These are phyloP conservation scores for Neopestalotiopsis sp. DNA, from an alignment of 2,329 filamentous ascomycete genomes.

Conservation along the genomic window DNA sequence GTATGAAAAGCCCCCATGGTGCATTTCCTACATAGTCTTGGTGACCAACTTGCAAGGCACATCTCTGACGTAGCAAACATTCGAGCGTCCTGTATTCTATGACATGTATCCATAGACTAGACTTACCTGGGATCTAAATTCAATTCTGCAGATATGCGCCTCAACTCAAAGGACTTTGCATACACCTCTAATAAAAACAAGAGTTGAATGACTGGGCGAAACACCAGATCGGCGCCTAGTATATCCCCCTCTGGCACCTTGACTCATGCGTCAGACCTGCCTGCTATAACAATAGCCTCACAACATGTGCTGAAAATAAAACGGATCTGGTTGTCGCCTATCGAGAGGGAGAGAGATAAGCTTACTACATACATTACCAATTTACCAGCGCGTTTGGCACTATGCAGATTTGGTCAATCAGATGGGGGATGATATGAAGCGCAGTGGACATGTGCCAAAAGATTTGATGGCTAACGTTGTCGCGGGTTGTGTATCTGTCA, in stretches of 20 bases:
- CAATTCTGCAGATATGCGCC: not conserved
- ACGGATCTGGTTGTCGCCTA: not conserved
- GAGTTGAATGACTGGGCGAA: not conserved
- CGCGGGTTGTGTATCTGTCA: not conserved
- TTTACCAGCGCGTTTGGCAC: not conserved
- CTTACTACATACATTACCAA: not conserved
- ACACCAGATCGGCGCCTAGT: not conserved
- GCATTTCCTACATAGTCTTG: not conserved
- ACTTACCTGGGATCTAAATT: not conserved
- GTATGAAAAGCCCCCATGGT: not conserved
- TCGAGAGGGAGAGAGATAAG: not conserved
- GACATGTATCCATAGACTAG: not conserved
- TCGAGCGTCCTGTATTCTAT: not conserved
- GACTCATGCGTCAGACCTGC: not conserved
- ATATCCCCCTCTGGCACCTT: not conserved
- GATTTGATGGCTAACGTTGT: not conserved
- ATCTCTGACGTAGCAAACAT: not conserved
- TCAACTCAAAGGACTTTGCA: not conserved
- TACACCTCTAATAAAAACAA: not conserved
- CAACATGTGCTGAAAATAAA: not conserved
- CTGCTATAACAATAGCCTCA: not conserved
- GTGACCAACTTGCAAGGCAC: not conserved
- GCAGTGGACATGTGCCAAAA: not conserved
- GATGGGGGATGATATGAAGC: not conserved
- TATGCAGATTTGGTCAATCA: not conserved